Evolutionary conservation across 2,329 filamentous ascomycete species (phyloP).

Genomic region (Penicillium sp.): DNA sequence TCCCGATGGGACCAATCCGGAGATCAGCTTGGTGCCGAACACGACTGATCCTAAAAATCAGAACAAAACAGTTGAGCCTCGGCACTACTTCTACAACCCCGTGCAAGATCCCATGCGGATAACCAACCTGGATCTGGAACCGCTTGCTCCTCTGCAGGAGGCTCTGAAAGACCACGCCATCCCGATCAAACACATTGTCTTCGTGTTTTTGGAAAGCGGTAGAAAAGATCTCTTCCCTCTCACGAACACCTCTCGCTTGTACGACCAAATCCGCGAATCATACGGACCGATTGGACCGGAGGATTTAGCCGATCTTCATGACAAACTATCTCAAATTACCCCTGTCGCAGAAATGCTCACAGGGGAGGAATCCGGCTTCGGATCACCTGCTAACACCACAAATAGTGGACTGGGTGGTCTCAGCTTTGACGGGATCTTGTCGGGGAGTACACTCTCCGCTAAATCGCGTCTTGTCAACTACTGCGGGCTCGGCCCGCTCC

Average conservation of each 20-base stretch:
- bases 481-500: slow-evolving; percentile 30
- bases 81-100: slow-evolving; percentile 26
- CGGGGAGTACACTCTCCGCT: slow-evolving; percentile 30
- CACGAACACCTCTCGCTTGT: slow-evolving; percentile 25
- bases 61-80: slow-evolving; percentile 1
- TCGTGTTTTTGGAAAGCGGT: slow-evolving; percentile 32
- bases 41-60: neutral
- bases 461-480: slow-evolving; percentile 32
- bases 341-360: slow-evolving; percentile 31
- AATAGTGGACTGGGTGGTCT: slow-evolving; percentile 28
- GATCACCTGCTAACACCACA: slow-evolving; percentile 17
- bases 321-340: slow-evolving; percentile 25
- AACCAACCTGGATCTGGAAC: slow-evolving; percentile 26
- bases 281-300: slow-evolving; percentile 14
- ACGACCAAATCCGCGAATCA: slow-evolving; percentile 25
- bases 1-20: neutral
- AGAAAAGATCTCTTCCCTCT: slow-evolving; percentile 33
- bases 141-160: slow-evolving; percentile 23
- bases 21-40: neutral
- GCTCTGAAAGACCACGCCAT: slow-evolving; percentile 25
- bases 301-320: slow-evolving; percentile 17
- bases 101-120: slow-evolving; percentile 30
- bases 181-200: slow-evolving; percentile 30
- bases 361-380: slow-evolving; percentile 25
- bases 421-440: slow-evolving; percentile 27